These are phyloP conservation scores for Candida sanyaensis DNA, from an alignment of 1,139 yeast genomes.

Conservation along the genomic window DNA sequence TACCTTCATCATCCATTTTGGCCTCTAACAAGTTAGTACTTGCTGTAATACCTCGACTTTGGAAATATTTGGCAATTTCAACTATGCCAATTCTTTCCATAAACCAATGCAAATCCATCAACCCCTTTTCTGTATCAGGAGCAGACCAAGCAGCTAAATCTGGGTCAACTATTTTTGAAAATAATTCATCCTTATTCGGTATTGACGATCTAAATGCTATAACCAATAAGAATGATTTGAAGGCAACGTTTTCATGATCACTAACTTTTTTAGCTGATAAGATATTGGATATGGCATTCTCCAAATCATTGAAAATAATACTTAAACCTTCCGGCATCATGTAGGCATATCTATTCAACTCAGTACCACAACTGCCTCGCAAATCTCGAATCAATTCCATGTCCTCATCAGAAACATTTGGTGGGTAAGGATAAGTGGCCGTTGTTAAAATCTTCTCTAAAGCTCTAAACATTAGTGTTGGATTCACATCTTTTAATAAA, in stretches of 20 bases:
- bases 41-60: constrained; percentile 77
- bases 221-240: constrained; percentile 86
- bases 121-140: constrained; percentile 85
- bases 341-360: constrained; percentile 87
- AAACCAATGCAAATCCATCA: constrained; percentile 91
- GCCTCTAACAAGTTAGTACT: constrained; percentile 73
- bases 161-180: constrained; percentile 87
- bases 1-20: constrained; percentile 91
- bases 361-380: constrained; percentile 93
- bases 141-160: constrained; percentile 93
- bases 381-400: constrained; percentile 83
- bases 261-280: constrained; percentile 71
- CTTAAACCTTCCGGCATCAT: constrained; percentile 91
- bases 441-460: constrained; percentile 85
- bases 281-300: constrained; percentile 74
- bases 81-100: constrained; percentile 97
- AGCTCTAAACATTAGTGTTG: constrained; percentile 73
- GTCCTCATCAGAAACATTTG: constrained; percentile 66
- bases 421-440: constrained; percentile 83
- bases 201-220: constrained; percentile 86
- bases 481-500: constrained; percentile 66
- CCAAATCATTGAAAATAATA: constrained; percentile 78
- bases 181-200: constrained; percentile 68
- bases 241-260: constrained; percentile 91
- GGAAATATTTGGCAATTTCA: constrained; percentile 87